These are phyloP conservation scores for Lineolata rhizophorae DNA, from an alignment of 495 filamentous ascomycete species.

Conservation along the genomic window DNA sequence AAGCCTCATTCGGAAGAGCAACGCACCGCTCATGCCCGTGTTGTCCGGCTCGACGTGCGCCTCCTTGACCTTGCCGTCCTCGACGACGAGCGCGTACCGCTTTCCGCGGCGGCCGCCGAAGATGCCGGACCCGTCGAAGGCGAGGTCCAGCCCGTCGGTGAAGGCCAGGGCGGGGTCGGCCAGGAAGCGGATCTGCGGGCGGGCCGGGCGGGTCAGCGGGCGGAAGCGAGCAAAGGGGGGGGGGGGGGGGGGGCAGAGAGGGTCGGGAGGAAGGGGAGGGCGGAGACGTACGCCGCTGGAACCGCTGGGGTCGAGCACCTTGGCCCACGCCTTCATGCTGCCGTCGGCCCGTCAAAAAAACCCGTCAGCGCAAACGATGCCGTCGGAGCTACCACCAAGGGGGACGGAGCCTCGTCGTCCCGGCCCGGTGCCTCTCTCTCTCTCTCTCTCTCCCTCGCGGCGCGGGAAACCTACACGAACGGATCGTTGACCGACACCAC, in stretches of 20 bases:
- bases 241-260: neutral
- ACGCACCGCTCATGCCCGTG: conserved; percentile 61
- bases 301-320: conserved; percentile 44
- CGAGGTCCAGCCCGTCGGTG: conserved; percentile 65
- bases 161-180: conserved; percentile 70
- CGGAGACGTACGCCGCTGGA: conserved; percentile 45
- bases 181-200: conserved; percentile 66
- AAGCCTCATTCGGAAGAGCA: too few relatives aligned
- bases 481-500: conserved; percentile 88
- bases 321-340: conserved; percentile 75
- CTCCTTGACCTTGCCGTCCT: conserved; percentile 21
- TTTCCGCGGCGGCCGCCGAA: conserved; percentile 75
- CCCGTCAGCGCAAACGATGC: too few relatives aligned
- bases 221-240: conserved; percentile 2
- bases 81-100: conserved; percentile 50
- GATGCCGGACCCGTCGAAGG: conserved; percentile 61
- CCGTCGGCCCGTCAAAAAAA: too few relatives aligned
- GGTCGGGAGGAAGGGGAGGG: conserved; percentile 9
- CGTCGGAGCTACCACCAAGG: too few relatives aligned
- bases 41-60: conserved; percentile 68
- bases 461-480: conserved; percentile 66
- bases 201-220: neutral
- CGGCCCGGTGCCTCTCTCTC: too few relatives aligned
- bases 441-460: too few relatives aligned
- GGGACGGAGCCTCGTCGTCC: too few relatives aligned